Conservation (phyloP, 2,329 filamentous ascomycete genomes). For the Penicillium sp. region DNA sequence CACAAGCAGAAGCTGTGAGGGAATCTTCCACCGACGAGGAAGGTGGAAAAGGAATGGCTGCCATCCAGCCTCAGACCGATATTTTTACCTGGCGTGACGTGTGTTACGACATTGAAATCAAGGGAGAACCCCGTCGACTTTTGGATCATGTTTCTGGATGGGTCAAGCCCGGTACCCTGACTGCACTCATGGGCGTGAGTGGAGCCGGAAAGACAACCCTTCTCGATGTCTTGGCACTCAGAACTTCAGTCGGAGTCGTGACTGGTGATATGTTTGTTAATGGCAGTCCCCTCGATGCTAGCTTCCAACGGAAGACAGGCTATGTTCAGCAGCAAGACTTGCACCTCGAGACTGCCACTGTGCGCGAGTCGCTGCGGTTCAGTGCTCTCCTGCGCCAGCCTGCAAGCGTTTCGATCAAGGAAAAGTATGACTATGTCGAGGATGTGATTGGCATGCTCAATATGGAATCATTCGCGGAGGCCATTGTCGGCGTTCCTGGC, state of each 20-base stretch:
- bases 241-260: conserved; percentile 83
- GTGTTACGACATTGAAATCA: conserved; percentile 77
- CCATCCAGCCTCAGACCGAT: conserved; percentile 64
- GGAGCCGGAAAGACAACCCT: conserved; percentile 90
- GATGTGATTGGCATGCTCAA: conserved; percentile 84
- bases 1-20: background rate
- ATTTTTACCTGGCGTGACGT: conserved; percentile 83
- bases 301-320: conserved; percentile 38
- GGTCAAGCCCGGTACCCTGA: conserved; percentile 89
- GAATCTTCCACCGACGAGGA: background rate
- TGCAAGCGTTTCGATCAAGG: conserved; percentile 64
- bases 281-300: conserved; percentile 64
- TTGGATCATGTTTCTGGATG: conserved; percentile 85
- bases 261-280: conserved; percentile 82
- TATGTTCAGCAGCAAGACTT: conserved; percentile 85
- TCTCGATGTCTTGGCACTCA: conserved; percentile 79
- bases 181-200: conserved; percentile 85
- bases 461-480: conserved; percentile 86
- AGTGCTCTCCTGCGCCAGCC: conserved; percentile 83
- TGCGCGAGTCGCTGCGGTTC: conserved; percentile 83
- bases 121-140: conserved; percentile 70
- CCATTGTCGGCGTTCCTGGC: conserved; percentile 82
- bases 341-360: conserved; percentile 79
- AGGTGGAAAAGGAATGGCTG: conserved; percentile 11
- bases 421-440: conserved; percentile 84